Conservation (phyloP, 192 early-diverging fungal species). For the Rhizoclosmatium globosum region DNA sequence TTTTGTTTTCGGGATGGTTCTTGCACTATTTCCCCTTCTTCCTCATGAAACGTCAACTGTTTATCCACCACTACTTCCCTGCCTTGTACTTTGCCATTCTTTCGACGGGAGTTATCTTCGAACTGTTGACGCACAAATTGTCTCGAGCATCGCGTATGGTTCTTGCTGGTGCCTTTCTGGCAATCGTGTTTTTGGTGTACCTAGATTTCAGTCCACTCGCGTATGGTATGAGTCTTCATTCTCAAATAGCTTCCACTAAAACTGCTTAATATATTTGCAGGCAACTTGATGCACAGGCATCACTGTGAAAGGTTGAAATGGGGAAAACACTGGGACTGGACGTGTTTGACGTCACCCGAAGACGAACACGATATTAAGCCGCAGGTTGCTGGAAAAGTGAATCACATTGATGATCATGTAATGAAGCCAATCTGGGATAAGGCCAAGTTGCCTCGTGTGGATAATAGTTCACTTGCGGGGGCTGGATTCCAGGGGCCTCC, state of each 20-base stretch:
- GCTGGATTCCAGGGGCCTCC: too few species aligned
- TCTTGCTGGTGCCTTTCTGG: slow-evolving; percentile 59
- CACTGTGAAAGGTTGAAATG: slow-evolving; percentile 82
- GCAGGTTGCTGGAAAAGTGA: slow-evolving; percentile 5
- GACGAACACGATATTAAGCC: slow-evolving; percentile 35
- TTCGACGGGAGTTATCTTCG: slow-evolving; percentile 72
- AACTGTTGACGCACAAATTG: slow-evolving; percentile 75
- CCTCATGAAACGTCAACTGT: slow-evolving; percentile 88
- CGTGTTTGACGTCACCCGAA: slow-evolving; percentile 59
- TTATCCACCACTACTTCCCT: slow-evolving; percentile 96
- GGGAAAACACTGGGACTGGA: slow-evolving; percentile 84
- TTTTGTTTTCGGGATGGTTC: slow-evolving; percentile 79
- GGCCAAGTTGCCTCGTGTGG: too few species aligned
- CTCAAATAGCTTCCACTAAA: background rate
- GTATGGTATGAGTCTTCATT: slow-evolving; percentile 67
- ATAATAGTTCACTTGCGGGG: too few species aligned
- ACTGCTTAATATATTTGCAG: background rate
- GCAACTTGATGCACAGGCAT: slow-evolving; percentile 69
- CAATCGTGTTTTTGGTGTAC: slow-evolving; percentile 71
- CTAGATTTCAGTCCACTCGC: slow-evolving; percentile 78
- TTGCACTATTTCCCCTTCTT: slow-evolving; percentile 91
- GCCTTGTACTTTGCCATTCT: slow-evolving; percentile 89
- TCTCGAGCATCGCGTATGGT: slow-evolving; percentile 56
- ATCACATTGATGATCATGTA: slow-evolving; percentile 14
- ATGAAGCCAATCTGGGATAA: background rate